Percentiles rank a stretch among this genome's conserved stretches.
These are phyloP conservation scores for Umbilicus rupestris DNA, from an alignment of 164 flowering plant species.

Conservation along the genomic window DNA sequence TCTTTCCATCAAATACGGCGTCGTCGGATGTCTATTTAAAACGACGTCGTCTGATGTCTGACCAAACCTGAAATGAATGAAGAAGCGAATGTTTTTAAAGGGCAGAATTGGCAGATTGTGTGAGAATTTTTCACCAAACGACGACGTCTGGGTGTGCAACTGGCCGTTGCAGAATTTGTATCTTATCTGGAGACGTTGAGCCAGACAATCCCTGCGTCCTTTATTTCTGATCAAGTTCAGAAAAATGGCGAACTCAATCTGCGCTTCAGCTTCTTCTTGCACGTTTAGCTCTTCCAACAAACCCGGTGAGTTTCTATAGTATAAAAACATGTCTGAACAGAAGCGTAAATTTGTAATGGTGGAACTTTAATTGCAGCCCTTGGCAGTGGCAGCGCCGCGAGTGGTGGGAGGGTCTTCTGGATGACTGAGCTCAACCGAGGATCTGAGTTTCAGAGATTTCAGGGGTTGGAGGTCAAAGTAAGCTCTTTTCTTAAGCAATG, in stretches of 20 bases:
- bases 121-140: too few species aligned
- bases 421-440: constrained; percentile 13
- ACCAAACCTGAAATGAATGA: too few species aligned
- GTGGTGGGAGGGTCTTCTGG: constrained; percentile 22
- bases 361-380: constrained; percentile 29
- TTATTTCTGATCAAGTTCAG: background rate
- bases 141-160: background rate
- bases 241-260: constrained; percentile 2
- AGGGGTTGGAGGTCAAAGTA: constrained; percentile 36
- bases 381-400: constrained; percentile 20
- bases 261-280: background rate
- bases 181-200: background rate
- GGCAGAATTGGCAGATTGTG: too few species aligned
- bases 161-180: background rate
- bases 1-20: background rate
- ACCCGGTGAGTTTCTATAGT: background rate
- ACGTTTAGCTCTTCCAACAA: background rate
- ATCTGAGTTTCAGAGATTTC: constrained; percentile 22
- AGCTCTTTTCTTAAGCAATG: constrained; percentile 11
- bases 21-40: too few species aligned
- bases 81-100: too few species aligned
- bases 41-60: too few species aligned
- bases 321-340: too few species aligned
- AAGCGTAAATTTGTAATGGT: background rate
- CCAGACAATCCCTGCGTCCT: background rate